phyloP scores from a whole-genome alignment of 2,329 filamentous ascomycete genomes.

The Cladosporium velox region DNA sequence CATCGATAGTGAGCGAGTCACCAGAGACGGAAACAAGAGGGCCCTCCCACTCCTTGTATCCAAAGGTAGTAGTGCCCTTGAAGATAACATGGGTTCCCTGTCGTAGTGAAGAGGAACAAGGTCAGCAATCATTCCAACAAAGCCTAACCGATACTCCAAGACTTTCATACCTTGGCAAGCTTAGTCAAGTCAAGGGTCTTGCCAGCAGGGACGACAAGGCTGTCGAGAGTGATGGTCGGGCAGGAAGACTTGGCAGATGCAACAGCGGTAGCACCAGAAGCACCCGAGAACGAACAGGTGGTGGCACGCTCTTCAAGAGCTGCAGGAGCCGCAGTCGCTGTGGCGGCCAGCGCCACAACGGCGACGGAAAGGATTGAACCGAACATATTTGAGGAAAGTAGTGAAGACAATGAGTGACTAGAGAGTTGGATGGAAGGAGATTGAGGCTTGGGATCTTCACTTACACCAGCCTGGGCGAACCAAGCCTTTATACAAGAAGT shows the following conservation, averaged over 20 bases:
- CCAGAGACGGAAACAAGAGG: conserved; percentile 65
- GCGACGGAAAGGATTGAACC: neutral
- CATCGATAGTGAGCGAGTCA: conserved; percentile 55
- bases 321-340: neutral
- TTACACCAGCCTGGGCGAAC: neutral
- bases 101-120: neutral
- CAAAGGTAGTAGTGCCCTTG: conserved; percentile 65
- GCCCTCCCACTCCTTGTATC: conserved; percentile 65
- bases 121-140: neutral
- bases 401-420: neutral
- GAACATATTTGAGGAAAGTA: neutral
- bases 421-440: neutral
- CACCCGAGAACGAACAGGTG: conserved; percentile 8
- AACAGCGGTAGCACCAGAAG: conserved; percentile 10
- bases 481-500: neutral
- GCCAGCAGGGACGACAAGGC: conserved; percentile 41
- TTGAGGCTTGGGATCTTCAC: neutral
- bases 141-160: neutral
- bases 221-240: conserved; percentile 40
- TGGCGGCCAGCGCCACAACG: conserved; percentile 14
- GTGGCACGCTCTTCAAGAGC: neutral
- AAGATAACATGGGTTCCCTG: conserved; percentile 56
- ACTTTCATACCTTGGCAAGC: conserved; percentile 30
- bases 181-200: conserved; percentile 42
- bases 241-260: conserved; percentile 30